A percentile compares a stretch with the other conserved stretches of the same genome.
These are phyloP conservation scores for Arachnomyces sp. DNA, from an alignment of 2,329 filamentous ascomycete genomes.

Conservation along the genomic window DNA sequence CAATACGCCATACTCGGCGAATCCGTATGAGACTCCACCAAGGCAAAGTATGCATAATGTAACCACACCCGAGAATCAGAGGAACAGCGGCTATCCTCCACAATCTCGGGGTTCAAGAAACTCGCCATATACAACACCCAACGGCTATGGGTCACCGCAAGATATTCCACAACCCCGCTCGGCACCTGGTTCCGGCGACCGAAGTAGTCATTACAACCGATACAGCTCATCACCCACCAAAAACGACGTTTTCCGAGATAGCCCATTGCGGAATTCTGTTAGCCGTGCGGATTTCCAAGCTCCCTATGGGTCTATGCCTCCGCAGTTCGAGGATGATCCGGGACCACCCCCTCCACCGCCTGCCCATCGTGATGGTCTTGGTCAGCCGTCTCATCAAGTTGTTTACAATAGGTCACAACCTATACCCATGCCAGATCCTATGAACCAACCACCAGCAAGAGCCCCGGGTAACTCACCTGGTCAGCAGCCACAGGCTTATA, in stretches of 20 bases:
- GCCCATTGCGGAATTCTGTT: conserved; percentile 21
- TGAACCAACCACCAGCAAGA: conserved; percentile 14
- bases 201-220: conserved; percentile 8
- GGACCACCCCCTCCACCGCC: conserved; percentile 26
- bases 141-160: conserved; percentile 2
- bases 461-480: conserved; percentile 7
- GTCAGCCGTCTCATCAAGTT: conserved; percentile 8
- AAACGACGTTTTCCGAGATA: conserved; percentile 18
- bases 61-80: conserved; percentile 5
- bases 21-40: conserved; percentile 6
- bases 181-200: conserved; percentile 3
- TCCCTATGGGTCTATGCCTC: conserved; percentile 9
- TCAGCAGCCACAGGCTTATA: conserved; percentile 7
- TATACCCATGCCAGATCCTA: conserved; percentile 17
- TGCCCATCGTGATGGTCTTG: conserved; percentile 19
- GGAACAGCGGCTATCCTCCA: conserved; percentile 4
- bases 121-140: not conserved
- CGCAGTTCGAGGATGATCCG: conserved; percentile 17
- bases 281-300: conserved; percentile 16
- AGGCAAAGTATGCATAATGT: conserved; percentile 7
- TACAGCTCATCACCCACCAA: conserved; percentile 16
- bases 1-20: conserved; percentile 1
- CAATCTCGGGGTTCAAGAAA: conserved; percentile 5
- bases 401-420: conserved; percentile 8
- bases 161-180: not conserved